Evolutionary conservation across 768 basidiomycete genomes (phyloP).

Genomic region (Phaeotremella skinneri): DNA sequence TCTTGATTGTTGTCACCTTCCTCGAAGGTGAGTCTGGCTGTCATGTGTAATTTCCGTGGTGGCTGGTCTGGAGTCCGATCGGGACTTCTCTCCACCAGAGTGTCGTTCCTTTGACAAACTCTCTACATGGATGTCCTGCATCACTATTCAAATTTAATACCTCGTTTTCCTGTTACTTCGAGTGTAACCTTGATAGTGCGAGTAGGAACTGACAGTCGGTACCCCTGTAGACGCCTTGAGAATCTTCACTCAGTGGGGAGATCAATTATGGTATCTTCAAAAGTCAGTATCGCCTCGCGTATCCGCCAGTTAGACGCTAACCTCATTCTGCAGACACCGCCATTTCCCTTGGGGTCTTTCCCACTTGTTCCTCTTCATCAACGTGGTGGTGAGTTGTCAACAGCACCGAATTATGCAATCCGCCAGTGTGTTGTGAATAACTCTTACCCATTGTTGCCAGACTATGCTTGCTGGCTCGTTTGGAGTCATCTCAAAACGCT

Average conservation of each 20-base stretch:
- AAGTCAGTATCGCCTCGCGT: conserved; percentile 60
- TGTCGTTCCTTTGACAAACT: no score
- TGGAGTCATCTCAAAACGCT: conserved; percentile 79
- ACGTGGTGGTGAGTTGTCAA: conserved; percentile 71
- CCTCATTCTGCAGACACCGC: conserved; percentile 88
- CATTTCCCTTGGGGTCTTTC: conserved; percentile 94
- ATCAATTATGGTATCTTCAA: conserved; percentile 98
- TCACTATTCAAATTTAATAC: no score
- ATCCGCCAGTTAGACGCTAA: no score
- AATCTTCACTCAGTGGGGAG: conserved; percentile 89
- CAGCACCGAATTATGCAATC: not conserved
- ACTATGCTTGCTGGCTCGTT: conserved; percentile 82
- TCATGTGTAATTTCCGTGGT: no score
- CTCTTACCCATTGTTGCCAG: conserved; percentile 59
- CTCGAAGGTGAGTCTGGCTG: conserved; percentile 60
- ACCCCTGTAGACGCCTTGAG: conserved; percentile 69
- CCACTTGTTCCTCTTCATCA: conserved; percentile 84
- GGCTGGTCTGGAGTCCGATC: no score
- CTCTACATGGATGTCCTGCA: no score
- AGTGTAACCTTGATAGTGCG: not conserved
- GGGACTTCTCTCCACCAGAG: no score
- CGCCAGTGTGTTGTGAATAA: no score
- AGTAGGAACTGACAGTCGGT: conserved; percentile 2
- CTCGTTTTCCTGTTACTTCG: not conserved
- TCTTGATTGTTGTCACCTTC: conserved; percentile 97